Base-by-base conservation (phyloP, 805 yeast species). In the Pichia californica region DNA sequence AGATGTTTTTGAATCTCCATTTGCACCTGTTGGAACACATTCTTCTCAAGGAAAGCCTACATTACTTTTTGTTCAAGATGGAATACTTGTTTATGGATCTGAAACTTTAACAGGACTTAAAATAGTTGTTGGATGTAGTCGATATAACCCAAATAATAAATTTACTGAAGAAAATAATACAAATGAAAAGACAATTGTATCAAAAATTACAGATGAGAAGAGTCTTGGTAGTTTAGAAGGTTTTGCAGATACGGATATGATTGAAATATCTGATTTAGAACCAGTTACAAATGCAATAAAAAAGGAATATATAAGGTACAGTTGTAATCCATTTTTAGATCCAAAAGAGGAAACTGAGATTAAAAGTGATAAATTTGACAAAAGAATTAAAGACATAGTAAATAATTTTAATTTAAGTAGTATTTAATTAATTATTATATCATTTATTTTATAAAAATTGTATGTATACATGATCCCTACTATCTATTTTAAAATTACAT, bases 81-180 rank as follows among this genome's bases (percentile, higher is more conserved):
- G 77, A 3, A 68, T 80, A 25, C 69, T 76, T 26, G 82, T 83
- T 25, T 82, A 78, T 57, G 89, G 89, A 4, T 70, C 70, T 52
- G 86, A 81, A 57, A 76, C 83, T 7, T 77, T 73, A 52, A 80
- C 83, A 29, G 87, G 87, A 9, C 62, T 82, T 39, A 81, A 81
- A 58, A 71, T 83, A 2, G 74, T 82, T 18, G 62, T 81, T 19
- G 89, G 88, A 3, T 61, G 71, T 18, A 34, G 43, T n/a, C 43
- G 47, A 41, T 34, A 34, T 30, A 19, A 31, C 3, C 13, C 8
- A 15, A 18, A 5, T 25, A 15, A 29, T 21, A 21, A 21, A 21
- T 6, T 21, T 5, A 25, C 10, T 6, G 4, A 2, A 7, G 33
- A 30, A 11, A 33, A 16, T 15, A 21, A n/a, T n/a, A n/a, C n/a